These are phyloP conservation scores for Diophrys appendiculata DNA, from an alignment of 73 alveolate species.

Conservation along the genomic window DNA sequence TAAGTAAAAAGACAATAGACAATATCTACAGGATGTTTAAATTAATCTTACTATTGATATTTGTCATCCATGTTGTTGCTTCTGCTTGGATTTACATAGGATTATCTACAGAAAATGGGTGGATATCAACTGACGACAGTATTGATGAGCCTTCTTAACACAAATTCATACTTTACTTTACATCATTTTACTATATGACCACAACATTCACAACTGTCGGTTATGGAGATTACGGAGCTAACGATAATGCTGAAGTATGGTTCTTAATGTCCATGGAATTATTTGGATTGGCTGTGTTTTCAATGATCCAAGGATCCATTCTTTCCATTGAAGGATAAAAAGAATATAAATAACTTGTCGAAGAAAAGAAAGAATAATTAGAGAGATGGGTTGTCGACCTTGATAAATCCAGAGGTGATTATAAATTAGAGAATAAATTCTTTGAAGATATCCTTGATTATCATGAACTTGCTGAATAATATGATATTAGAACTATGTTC, in stretches of 20 bases:
- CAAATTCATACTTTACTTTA: slow-evolving; percentile 12
- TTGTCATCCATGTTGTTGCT: slow-evolving; percentile 49
- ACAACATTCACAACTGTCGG: slow-evolving; percentile 67
- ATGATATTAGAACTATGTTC: neutral
- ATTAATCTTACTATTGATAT: slow-evolving; percentile 14
- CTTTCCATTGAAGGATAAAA: slow-evolving; percentile 31
- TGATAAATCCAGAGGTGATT: slow-evolving; percentile 28
- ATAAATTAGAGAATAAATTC: neutral
- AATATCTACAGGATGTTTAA: slow-evolving; percentile 10
- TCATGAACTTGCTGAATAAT: neutral
- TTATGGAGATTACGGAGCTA: slow-evolving; percentile 58
- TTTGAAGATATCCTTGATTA: neutral
- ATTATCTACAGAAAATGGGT: slow-evolving; percentile 2
- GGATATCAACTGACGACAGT: slow-evolving; percentile 16
- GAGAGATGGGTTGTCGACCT: slow-evolving; percentile 44
- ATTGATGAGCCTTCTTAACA: neutral
- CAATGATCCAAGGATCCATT: slow-evolving; percentile 47
- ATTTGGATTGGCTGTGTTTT: neutral
- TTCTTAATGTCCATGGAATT: slow-evolving; percentile 41
- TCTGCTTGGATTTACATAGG: slow-evolving; percentile 58
- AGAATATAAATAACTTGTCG: slow-evolving; percentile 35
- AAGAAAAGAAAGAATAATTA: slow-evolving; percentile 48
- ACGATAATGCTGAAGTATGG: slow-evolving; percentile 21
- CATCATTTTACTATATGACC: slow-evolving; percentile 44
- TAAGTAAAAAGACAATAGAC: no score